These are phyloP conservation scores for Zygotorulaspora mrakii DNA, from an alignment of 1,139 yeast genomes.

Conservation along the genomic window DNA sequence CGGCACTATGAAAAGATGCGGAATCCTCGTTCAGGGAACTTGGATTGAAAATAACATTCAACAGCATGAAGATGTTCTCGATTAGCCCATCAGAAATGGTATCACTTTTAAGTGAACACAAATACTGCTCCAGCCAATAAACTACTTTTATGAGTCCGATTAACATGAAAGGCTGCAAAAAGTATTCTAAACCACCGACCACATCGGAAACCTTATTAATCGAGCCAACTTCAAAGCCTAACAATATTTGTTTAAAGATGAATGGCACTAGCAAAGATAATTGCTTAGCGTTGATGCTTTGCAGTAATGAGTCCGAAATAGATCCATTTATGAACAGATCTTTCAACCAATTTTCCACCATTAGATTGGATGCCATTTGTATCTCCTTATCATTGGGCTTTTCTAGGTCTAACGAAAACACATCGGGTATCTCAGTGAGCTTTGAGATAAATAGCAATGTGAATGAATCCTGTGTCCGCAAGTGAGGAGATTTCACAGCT, in stretches of 20 bases:
- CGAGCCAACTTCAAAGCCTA: conserved; percentile 53
- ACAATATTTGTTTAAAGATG: conserved; percentile 67
- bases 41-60: conserved; percentile 30
- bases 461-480: conserved; percentile 23
- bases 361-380: conserved; percentile 35
- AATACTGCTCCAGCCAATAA: conserved; percentile 33
- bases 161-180: conserved; percentile 52
- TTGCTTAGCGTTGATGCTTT: conserved; percentile 62
- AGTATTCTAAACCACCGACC: conserved; percentile 60
- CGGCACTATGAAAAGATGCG: conserved; percentile 30
- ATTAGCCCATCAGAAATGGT: conserved; percentile 19
- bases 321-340: conserved; percentile 86
- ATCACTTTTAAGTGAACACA: conserved; percentile 25
- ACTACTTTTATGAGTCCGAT: conserved; percentile 33
- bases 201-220: conserved; percentile 41
- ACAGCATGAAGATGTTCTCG: conserved; percentile 25
- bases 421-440: conserved; percentile 29
- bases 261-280: conserved; percentile 66
- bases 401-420: conserved; percentile 18
- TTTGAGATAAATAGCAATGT: conserved; percentile 27
- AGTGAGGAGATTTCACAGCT: conserved; percentile 15
- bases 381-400: conserved; percentile 17
- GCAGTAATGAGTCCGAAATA: conserved; percentile 75
- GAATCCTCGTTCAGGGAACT: conserved; percentile 33
- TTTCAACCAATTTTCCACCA: conserved; percentile 71